Evolutionary conservation across 1,284 basidiomycete genomes (phyloP), one percentile per base, ranked within the genome.

Genomic region (Trametes polyzona): DNA sequence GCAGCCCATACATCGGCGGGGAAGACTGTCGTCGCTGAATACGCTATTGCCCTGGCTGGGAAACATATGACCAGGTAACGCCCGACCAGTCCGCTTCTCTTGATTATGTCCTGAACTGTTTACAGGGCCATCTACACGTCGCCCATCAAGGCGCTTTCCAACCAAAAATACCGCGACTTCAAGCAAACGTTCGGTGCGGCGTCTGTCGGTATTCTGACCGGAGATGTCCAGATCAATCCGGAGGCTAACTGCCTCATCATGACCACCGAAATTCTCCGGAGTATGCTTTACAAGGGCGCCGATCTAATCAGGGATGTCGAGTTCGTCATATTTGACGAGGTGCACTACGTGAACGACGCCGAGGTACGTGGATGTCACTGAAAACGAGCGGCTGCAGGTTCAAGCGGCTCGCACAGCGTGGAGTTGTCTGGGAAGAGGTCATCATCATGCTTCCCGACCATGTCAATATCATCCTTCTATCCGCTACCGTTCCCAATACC

Each of bases 381-480:
- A 21, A 23, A 41, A 51, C 41, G 46, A 42, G 40, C 44, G 53
- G 44, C 14, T 37, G 37, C 36, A 16, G 27, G n/a, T 19, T 16
- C n/a, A 26, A 52, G 3, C 49, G 30, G 8, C 21, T 56, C 51
- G 43, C 21, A n/a, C 67, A 97, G 95, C 84, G 97, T 69, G 97
- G 97, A 49, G 97, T 99, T 10, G 97, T 99, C 14, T 99, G 97
- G 97, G 97, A 99, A 74, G 97, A 99, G 75, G 97, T 99, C 30
- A 99, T 99, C 64, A 99, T 99, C 73, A 96, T 98, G 94, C 77
- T 98, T 11, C 95, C 95, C 1, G 95, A 98, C 63, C 95, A 98
- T 74, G 92, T 98, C 70, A 96, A 90, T 71, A 97, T 98, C 69
- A 97, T 99, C 56, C 79, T 99, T 29, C 80, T 99, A 14, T 98